Conservation (phyloP, 2,329 filamentous ascomycete species). For the Neonectria coccinea region DNA sequence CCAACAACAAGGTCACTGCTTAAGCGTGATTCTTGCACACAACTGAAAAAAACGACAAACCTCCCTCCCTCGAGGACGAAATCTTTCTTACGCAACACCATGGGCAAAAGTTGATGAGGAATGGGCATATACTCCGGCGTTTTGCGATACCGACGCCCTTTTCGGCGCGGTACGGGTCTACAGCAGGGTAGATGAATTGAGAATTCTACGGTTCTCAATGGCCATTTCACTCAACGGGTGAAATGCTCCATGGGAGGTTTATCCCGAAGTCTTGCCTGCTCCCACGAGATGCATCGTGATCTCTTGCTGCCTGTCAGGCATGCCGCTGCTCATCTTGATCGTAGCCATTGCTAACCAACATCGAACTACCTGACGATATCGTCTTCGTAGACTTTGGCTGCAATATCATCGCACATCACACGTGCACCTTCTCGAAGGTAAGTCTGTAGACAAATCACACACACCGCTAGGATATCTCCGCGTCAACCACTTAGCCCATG, state of each 20-base stretch:
- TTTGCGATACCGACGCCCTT: conserved; percentile 48
- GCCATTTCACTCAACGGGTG: conserved; percentile 77
- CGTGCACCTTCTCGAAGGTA: conserved; percentile 26
- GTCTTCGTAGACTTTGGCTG: conserved; percentile 32
- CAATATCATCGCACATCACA: conserved; percentile 21
- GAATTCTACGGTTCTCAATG: conserved; percentile 69
- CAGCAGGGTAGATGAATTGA: conserved; percentile 58
- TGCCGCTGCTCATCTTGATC: conserved; percentile 16
- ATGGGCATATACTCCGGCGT: conserved; percentile 57
- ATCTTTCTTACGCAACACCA: conserved; percentile 38
- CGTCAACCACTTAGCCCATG: conserved; percentile 77
- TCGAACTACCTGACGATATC: conserved; percentile 16
- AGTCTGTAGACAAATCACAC: conserved; percentile 35
- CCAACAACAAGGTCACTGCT: conserved; percentile 76
- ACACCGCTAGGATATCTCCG: conserved; percentile 88
- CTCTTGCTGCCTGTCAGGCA: conserved; percentile 19
- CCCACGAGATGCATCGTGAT: conserved; percentile 33
- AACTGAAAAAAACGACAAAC: conserved; percentile 35
- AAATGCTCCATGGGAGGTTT: conserved; percentile 81
- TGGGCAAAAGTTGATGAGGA: conserved; percentile 46
- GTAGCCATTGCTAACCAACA: conserved; percentile 35
- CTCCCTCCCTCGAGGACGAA: conserved; percentile 37
- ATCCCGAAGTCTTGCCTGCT: conserved; percentile 70
- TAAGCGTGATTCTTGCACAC: conserved; percentile 50
- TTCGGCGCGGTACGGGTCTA: conserved; percentile 47